Base-by-base conservation (phyloP, 2,329 filamentous ascomycete genomes). In the Cryphonectria japonica region DNA sequence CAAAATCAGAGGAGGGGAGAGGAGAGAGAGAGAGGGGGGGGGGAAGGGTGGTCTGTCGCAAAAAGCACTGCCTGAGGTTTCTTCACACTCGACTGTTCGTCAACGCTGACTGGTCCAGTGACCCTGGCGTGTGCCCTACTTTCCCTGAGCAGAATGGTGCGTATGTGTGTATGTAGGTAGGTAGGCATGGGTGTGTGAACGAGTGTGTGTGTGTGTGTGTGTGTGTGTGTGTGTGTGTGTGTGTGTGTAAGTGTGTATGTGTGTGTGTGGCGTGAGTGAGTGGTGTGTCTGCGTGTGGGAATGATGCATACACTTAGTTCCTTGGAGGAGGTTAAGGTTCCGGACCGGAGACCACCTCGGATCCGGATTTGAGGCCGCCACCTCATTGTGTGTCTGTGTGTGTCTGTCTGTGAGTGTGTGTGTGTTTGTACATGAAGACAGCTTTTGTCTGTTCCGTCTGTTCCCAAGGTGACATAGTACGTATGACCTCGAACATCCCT, bases 341-440 rank as follows among this genome's bases (percentile, higher is more conserved):
- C 61, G 61, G 61, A 43, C 61, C 61, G 61, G 61, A 43, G 3
- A 16, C 8, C 13, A 63, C 3, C 14, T 63, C 61, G 61, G 61
- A 29, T 63, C 61, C 61, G 61, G 37, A 39, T n/a, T n/a, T 13
- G 61, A 29, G 19, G 37, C n/a, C 59, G 34, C 37, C 37, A 34
- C 32, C 29, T 60, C 37, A 11, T 9, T 39, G 37, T 39, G 37
- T 39, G 37, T 11, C 8, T 39, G 37, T 11, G 37, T 39, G 37
- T 34, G 3, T 34, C 52, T 57, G n/a, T 22, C 29, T 39, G 8
- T 39, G 37, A 11, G 37, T 39, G 37, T 39, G 37, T 39, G 37
- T 11, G 37, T 39, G 37, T 6, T 34, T 34, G 34, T 34, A 34
- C 3, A 6, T 11, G 37, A 39, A 39, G 37, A 39, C 37, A 39